These are phyloP conservation scores for Proliferodiscus dingleyae DNA, from an alignment of 2,329 filamentous ascomycete species.

Conservation along the genomic window DNA sequence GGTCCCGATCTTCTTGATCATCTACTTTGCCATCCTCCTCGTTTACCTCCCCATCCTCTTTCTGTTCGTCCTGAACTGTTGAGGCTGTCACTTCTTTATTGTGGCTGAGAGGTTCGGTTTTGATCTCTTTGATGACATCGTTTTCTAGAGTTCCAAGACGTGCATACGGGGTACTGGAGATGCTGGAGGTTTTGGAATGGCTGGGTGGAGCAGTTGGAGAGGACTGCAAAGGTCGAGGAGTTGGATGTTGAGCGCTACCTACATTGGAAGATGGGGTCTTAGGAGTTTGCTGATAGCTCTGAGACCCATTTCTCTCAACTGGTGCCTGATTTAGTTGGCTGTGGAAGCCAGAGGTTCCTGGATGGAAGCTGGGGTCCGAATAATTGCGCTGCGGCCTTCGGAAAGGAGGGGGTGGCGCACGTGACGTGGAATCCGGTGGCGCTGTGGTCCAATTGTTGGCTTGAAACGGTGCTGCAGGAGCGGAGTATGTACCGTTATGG, in stretches of 20 bases:
- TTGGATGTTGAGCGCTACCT: conserved; percentile 9
- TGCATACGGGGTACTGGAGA: conserved; percentile 16
- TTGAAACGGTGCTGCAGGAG: conserved; percentile 1
- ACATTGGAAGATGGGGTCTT: conserved; percentile 12
- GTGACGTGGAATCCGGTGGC: conserved; percentile 1
- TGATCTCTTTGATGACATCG: conserved; percentile 2
- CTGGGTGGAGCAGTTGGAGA: conserved; percentile 1
- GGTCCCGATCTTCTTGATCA: conserved; percentile 25
- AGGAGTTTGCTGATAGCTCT: conserved; percentile 12
- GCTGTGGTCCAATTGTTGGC: conserved; percentile 16
- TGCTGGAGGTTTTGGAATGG: conserved; percentile 11
- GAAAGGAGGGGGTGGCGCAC: conserved; percentile 8
- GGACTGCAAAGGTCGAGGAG: conserved; percentile 3
- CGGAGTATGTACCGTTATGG: conserved; percentile 5
- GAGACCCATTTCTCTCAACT: conserved; percentile 4
- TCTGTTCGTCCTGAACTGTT: background rate
- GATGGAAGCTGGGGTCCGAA: conserved; percentile 11
- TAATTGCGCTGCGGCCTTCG: conserved; percentile 12
- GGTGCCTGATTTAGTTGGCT: conserved; percentile 8
- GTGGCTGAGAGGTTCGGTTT: background rate
- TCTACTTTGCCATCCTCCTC: conserved; percentile 10
- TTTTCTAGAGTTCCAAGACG: conserved; percentile 5
- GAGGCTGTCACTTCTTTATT: no score
- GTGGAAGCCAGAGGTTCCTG: conserved; percentile 12
- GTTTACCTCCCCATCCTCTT: conserved; percentile 1